These are phyloP conservation scores for Neocucurbitaria cava DNA, from an alignment of 2,329 filamentous ascomycete genomes.

Conservation along the genomic window DNA sequence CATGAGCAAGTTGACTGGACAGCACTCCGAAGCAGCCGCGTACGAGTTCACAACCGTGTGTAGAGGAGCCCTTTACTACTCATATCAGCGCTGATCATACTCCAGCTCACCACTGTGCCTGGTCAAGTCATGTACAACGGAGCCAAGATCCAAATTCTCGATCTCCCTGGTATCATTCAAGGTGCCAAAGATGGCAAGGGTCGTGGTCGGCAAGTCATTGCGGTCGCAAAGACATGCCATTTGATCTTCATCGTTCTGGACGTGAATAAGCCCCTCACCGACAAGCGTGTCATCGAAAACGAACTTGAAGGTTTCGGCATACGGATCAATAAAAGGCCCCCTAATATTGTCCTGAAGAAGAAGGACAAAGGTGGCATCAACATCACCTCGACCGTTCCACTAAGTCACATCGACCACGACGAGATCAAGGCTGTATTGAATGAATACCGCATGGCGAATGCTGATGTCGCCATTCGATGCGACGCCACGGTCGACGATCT, in stretches of 20 bases:
- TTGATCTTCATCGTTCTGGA: slow-evolving; percentile 98
- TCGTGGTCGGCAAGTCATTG: slow-evolving; percentile 97
- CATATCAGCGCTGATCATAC: slow-evolving; percentile 13
- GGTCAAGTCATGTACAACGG: slow-evolving; percentile 97
- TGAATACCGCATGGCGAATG: slow-evolving; percentile 95
- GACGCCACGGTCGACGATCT: slow-evolving; percentile 97
- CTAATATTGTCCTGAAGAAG: slow-evolving; percentile 99
- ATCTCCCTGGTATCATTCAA: slow-evolving; percentile 98
- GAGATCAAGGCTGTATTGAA: slow-evolving; percentile 98
- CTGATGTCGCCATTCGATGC: slow-evolving; percentile 96
- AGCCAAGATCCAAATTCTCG: slow-evolving; percentile 96
- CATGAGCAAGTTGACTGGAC: slow-evolving; percentile 92
- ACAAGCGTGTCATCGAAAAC: slow-evolving; percentile 93
- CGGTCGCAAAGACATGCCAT: slow-evolving; percentile 98
- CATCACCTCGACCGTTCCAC: slow-evolving; percentile 91
- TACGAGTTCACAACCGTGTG: slow-evolving; percentile 91
- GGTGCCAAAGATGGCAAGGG: slow-evolving; percentile 98
- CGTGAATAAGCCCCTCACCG: slow-evolving; percentile 96
- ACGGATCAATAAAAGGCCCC: slow-evolving; percentile 94
- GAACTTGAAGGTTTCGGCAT: slow-evolving; percentile 98
- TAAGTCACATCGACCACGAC: slow-evolving; percentile 91
- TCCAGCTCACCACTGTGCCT: slow-evolving; percentile 83
- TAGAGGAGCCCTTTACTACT: not conserved
- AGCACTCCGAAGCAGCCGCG: slow-evolving; percentile 95
- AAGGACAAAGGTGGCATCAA: slow-evolving; percentile 98